A percentile compares a stretch with the other conserved stretches of the same genome.
These are phyloP conservation scores for Streptanthus diversifolius DNA, from an alignment of 345 rosid genomes.

Conservation along the genomic window DNA sequence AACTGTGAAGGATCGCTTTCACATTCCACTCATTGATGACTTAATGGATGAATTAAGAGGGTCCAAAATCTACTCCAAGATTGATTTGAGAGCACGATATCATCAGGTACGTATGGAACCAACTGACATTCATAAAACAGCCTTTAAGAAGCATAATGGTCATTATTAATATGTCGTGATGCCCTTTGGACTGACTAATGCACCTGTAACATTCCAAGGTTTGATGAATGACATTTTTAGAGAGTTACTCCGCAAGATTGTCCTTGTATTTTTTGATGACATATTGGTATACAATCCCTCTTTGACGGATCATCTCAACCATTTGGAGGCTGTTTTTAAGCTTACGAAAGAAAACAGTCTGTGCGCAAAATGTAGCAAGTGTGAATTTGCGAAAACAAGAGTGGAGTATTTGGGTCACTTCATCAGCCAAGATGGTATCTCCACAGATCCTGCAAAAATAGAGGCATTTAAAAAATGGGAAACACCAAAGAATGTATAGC, in stretches of 20 bases:
- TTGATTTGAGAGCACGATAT: background rate
- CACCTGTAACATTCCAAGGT: background rate
- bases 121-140: background rate
- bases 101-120: background rate
- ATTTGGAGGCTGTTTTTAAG: accelerated
- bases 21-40: background rate
- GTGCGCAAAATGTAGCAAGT: background rate
- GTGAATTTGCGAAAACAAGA: accelerated
- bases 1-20: background rate
- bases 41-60: background rate
- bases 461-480: no score
- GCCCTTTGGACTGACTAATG: background rate
- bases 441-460: no score
- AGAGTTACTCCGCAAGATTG: accelerated
- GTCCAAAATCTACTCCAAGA: accelerated
- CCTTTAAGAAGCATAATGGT: background rate
- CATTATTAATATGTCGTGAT: background rate
- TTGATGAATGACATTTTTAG: no score
- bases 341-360: accelerated
- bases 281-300: accelerated
- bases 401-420: background rate
- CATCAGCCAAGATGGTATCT: background rate
- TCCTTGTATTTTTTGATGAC: background rate
- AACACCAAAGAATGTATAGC: no score
- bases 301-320: accelerated